A percentile compares a stretch with the other conserved stretches of the same genome.
These are phyloP conservation scores for Wickerhamomyces silvicola DNA, from an alignment of 805 yeast species.

Conservation along the genomic window DNA sequence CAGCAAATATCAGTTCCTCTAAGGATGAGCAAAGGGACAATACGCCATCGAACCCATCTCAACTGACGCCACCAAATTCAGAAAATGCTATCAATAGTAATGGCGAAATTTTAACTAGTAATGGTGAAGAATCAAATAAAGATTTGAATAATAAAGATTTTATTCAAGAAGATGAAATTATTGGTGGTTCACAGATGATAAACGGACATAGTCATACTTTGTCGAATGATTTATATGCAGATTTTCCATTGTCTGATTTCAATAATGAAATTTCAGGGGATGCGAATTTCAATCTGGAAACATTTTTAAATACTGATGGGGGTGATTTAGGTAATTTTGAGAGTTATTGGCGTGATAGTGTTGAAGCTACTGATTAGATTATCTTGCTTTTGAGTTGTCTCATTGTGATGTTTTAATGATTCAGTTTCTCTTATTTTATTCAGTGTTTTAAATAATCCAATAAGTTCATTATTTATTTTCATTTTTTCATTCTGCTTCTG, in stretches of 20 bases:
- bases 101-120: neutral
- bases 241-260: conserved; percentile 27
- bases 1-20: conserved; percentile 4
- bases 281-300: conserved; percentile 37
- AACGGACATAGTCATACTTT: conserved; percentile 15
- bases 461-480: too few relatives aligned
- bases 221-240: conserved; percentile 26
- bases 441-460: too few relatives aligned
- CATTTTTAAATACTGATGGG: conserved; percentile 35
- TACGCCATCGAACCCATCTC: conserved; percentile 17
- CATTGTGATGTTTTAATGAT: too few relatives aligned
- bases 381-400: neutral
- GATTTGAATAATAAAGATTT: conserved; percentile 5
- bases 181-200: conserved; percentile 12
- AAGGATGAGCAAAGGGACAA: conserved; percentile 3
- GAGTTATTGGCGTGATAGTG: conserved; percentile 37
- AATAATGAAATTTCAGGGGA: conserved; percentile 27
- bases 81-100: conserved; percentile 18
- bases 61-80: conserved; percentile 23
- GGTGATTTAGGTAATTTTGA: conserved; percentile 28
- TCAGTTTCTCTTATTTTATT: too few relatives aligned
- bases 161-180: conserved; percentile 7
- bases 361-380: conserved; percentile 33
- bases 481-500: too few relatives aligned
- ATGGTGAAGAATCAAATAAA: conserved; percentile 1